These are phyloP conservation scores for Piromyces finnis DNA, from an alignment of 192 early-diverging fungal genomes.

Conservation along the genomic window DNA sequence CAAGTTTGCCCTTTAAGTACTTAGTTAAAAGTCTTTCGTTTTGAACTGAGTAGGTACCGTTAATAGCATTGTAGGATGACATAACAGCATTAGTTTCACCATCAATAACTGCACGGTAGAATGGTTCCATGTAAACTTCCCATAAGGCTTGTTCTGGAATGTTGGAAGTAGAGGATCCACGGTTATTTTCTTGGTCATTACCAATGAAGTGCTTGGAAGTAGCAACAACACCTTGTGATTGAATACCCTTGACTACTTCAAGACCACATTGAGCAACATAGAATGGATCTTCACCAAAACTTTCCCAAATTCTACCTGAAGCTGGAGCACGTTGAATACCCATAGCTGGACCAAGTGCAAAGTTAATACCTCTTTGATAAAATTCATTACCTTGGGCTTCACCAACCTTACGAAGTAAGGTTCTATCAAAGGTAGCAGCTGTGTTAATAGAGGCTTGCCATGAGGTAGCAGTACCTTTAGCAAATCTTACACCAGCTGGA, in stretches of 20 bases:
- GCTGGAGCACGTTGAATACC: conserved; percentile 14
- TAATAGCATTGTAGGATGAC: too few species aligned
- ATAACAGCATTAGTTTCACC: conserved; percentile 33
- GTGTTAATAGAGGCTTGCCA: too few species aligned
- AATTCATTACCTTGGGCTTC: conserved; percentile 42
- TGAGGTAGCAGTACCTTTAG: too few species aligned
- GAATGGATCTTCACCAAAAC: conserved; percentile 21
- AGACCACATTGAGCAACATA: conserved; percentile 8
- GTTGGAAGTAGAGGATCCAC: conserved; percentile 4
- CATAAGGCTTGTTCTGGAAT: conserved; percentile 30
- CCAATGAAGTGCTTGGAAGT: conserved; percentile 16
- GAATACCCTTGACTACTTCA: conserved; percentile 13
- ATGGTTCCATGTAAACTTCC: conserved; percentile 19
- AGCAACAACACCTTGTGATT: too few species aligned
- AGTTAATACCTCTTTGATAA: conserved; percentile 25
- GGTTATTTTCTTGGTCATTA: too few species aligned
- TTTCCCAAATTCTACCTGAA: conserved; percentile 1
- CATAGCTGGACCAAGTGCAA: conserved; percentile 22
- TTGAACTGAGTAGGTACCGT: too few species aligned
- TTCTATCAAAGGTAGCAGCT: too few species aligned
- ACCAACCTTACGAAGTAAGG: too few species aligned
- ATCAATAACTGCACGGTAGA: conserved; percentile 10
- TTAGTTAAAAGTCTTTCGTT: conserved; percentile 14
- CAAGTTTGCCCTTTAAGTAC: conserved; percentile 28
- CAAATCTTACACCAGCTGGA: too few species aligned